Evolutionary conservation across 306 rosid species (phyloP), one percentile per base, ranked within the genome.

Genomic region (Prunus armeniaca): DNA sequence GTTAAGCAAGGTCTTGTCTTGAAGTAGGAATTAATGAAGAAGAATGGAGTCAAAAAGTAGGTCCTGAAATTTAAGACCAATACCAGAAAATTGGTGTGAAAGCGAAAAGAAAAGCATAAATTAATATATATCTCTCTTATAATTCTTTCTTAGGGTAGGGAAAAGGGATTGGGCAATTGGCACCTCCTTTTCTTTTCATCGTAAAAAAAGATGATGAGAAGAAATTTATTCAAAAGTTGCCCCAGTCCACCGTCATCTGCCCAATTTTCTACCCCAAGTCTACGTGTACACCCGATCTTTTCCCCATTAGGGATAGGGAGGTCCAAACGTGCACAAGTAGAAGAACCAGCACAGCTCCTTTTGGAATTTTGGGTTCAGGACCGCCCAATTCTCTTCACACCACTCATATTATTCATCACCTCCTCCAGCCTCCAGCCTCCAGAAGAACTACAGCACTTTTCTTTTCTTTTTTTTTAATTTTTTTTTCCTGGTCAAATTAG

Each of bases 201-300:
- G 9, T 12, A 7, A 65, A 27, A 65, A 38, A 38, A 38, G 43
- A 38, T 38, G 43, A 38, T 38, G 43, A 0, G 43, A 38, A 34
- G 41, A 34, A 34, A 38, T 38, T 38, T 6, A 6, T 38, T 38
- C 2, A 38, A 38, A 38, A 38, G 43, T 38, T 6, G 43, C 43
- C 43, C 9, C 43, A 24, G 54, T 57, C 69, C 60, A 73, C 60
- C 30, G 69, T 38, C 77, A 25, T 61, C 51, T 3, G 77, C 77
- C 77, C 20, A 61, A 61, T 73, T 46, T 30, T 73, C 69, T 73
- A 24, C 60, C 50, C 58, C 18, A 61, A 46, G 60, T 73, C 77
- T 25, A 46, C 57, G 27, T 15, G 27, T 15, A 18, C 46, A 8
- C n/a, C 77, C 54, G 17, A 56, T 38, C 10, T 46, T 19, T 27